Conservation (phyloP, 768 basidiomycete species). For the Leccinum disarticulatum region DNA sequence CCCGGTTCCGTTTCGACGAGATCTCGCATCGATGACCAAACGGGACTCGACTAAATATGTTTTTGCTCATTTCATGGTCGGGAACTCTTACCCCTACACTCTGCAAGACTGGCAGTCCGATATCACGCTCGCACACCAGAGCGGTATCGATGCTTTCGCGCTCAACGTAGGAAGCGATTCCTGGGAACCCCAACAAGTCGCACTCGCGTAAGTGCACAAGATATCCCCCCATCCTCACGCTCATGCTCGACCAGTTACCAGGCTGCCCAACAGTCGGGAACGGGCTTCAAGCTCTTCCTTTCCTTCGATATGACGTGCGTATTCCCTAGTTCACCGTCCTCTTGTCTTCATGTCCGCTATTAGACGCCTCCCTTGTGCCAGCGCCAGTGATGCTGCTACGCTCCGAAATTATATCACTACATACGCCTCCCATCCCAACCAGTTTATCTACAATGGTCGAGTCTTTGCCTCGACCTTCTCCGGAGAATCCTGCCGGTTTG, state of each 20-base stretch:
- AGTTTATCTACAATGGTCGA: slow-evolving; percentile 46
- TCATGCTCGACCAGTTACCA: slow-evolving; percentile 43
- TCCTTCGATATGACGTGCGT: slow-evolving; percentile 78
- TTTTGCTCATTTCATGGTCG: slow-evolving; percentile 59
- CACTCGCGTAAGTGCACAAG: slow-evolving; percentile 52
- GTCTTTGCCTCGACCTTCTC: slow-evolving; percentile 71
- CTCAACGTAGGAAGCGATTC: slow-evolving; percentile 65
- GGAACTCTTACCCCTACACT: slow-evolving; percentile 66
- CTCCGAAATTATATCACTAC: slow-evolving; percentile 55
- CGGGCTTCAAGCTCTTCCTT: slow-evolving; percentile 70
- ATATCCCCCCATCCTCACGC: slow-evolving; percentile 10
- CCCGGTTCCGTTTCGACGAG: slow-evolving; percentile 14
- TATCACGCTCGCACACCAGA: slow-evolving; percentile 52
- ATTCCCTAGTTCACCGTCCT: background rate
- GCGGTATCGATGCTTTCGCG: slow-evolving; percentile 68
- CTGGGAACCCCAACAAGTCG: slow-evolving; percentile 63
- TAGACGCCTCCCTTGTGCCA: slow-evolving; percentile 56
- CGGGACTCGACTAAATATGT: slow-evolving; percentile 42
- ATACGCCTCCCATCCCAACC: slow-evolving; percentile 57
- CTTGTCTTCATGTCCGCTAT: background rate
- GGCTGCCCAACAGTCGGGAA: slow-evolving; percentile 51
- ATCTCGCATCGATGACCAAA: slow-evolving; percentile 5
- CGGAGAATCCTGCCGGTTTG: slow-evolving; percentile 69
- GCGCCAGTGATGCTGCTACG: slow-evolving; percentile 44
- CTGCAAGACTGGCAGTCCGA: slow-evolving; percentile 44